Evolutionary conservation across 352 stramenopile species (phyloP).

Genomic region (Thraustotheca clavata): DNA sequence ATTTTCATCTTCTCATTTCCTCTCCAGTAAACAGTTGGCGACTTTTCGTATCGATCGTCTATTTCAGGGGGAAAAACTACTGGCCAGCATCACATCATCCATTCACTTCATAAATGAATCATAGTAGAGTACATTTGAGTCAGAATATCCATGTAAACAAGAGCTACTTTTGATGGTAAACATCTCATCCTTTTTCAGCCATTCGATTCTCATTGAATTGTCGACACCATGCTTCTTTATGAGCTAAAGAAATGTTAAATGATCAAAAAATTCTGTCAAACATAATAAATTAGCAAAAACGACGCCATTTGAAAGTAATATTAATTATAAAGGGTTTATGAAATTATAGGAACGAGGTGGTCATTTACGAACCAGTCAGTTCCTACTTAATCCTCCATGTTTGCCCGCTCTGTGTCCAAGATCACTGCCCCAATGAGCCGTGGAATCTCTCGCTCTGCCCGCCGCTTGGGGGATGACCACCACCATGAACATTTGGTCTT

Average conservation of each 20-base stretch:
- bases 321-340: conserved; percentile 9
- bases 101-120: no score
- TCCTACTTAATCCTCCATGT: not conserved
- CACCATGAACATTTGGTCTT: conserved; percentile 83
- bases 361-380: conserved; percentile 23
- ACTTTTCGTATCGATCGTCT: no score
- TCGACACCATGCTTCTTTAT: not conserved
- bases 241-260: not conserved
- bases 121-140: no score
- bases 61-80: no score
- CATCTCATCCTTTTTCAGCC: no score
- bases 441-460: conserved; percentile 65
- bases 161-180: no score
- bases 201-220: no score
- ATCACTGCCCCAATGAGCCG: conserved; percentile 26
- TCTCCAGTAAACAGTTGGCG: no score
- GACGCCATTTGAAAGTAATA: not conserved
- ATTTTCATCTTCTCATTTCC: no score
- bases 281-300: conserved; percentile 9
- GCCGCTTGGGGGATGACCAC: conserved; percentile 62
- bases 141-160: no score
- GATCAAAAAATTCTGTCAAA: not conserved
- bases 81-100: no score
- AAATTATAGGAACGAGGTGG: not conserved
- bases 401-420: conserved; percentile 6